Percentiles rank a stretch among this genome's conserved stretches.
These are phyloP conservation scores for Thelephora terrestris DNA, from an alignment of 1,284 basidiomycete genomes.

Conservation along the genomic window DNA sequence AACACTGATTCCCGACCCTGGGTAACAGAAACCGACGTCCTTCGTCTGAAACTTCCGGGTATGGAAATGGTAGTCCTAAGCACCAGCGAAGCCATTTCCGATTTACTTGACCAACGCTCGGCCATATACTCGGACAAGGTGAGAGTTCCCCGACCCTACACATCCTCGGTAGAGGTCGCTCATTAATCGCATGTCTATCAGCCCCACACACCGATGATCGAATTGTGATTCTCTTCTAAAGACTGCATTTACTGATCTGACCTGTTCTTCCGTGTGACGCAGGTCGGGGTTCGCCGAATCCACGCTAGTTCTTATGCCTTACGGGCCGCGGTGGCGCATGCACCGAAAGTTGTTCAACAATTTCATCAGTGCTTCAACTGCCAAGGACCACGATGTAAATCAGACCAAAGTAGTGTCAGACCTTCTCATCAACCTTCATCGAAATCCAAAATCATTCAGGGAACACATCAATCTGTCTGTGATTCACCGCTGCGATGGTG, in stretches of 20 bases:
- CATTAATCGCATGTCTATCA: not conserved
- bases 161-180: not conserved
- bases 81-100: conserved; percentile 7
- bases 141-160: not conserved
- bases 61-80: conserved; percentile 10
- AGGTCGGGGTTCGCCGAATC: conserved; percentile 31
- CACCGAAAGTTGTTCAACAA: conserved; percentile 28
- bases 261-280: not conserved
- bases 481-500: not conserved
- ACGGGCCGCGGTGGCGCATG: conserved; percentile 30
- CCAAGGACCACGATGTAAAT: conserved; percentile 17
- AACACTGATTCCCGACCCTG: not conserved
- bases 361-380: conserved; percentile 18
- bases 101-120: conserved; percentile 10
- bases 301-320: conserved; percentile 24
- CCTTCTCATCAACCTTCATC: conserved; percentile 22
- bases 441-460: conserved; percentile 4
- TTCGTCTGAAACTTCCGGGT: conserved; percentile 8
- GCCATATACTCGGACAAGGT: conserved; percentile 7
- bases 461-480: not conserved
- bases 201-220: not conserved
- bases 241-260: not conserved
- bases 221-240: not conserved
- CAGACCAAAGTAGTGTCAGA: conserved; percentile 23
- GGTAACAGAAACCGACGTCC: conserved; percentile 2